Evolutionary conservation across 495 filamentous ascomycete species (phyloP).

Genomic region (Aspergillus carlsbadensis): DNA sequence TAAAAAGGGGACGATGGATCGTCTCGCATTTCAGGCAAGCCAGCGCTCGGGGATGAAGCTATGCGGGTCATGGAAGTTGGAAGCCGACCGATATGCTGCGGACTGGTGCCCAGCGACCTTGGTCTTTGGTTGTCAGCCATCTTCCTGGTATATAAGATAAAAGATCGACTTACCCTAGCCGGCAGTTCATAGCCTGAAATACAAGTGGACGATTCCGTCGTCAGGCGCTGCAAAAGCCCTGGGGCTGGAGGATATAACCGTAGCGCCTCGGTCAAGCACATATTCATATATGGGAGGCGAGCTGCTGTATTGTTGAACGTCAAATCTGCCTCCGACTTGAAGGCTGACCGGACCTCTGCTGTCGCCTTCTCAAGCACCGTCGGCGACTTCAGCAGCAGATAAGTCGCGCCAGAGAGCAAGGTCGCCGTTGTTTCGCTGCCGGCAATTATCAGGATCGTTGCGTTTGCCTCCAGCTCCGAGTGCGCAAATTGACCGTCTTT

Average conservation of each 20-base stretch:
- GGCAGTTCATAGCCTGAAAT: too few relatives aligned
- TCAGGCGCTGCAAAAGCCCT: slow-evolving; percentile 35
- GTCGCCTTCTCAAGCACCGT: slow-evolving; percentile 38
- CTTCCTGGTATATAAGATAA: too few relatives aligned
- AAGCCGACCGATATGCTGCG: too few relatives aligned
- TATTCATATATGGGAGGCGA: slow-evolving; percentile 48
- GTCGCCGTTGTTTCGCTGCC: slow-evolving; percentile 61
- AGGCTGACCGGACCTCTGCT: slow-evolving; percentile 45
- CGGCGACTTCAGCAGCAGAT: slow-evolving; percentile 46
- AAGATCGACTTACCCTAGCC: too few relatives aligned
- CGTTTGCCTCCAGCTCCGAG: slow-evolving; percentile 22
- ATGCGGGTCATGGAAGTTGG: too few relatives aligned
- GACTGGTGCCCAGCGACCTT: too few relatives aligned
- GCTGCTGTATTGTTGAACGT: slow-evolving; percentile 33
- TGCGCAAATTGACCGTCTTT: slow-evolving; percentile 1
- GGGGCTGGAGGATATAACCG: slow-evolving; percentile 56
- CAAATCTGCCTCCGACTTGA: slow-evolving; percentile 51
- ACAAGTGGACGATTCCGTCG: too few relatives aligned
- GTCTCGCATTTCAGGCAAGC: too few relatives aligned
- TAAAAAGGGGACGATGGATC: too few relatives aligned
- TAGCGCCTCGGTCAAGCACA: slow-evolving; percentile 51
- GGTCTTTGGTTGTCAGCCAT: too few relatives aligned
- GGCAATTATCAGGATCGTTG: slow-evolving; percentile 40
- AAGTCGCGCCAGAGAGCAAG: slow-evolving; percentile 46
- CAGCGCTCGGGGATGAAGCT: too few relatives aligned